phyloP scores from a whole-genome alignment of 208 protist genomes.

The Trypanosoma scelopori region DNA sequence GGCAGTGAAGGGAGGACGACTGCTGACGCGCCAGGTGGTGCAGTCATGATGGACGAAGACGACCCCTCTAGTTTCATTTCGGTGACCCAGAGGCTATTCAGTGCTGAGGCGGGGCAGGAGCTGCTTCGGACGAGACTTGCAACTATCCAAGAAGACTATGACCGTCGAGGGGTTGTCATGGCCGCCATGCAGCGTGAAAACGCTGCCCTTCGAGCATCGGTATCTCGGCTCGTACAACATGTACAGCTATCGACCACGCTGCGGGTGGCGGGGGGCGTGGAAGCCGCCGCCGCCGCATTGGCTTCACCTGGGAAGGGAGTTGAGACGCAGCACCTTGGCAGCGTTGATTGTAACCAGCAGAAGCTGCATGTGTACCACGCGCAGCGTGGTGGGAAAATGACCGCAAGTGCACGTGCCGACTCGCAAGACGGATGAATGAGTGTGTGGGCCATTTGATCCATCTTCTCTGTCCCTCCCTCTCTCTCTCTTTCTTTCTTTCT shows the following conservation, averaged over 20 bases:
- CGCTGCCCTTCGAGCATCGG: conserved; percentile 20
- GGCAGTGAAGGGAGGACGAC: conserved; percentile 1
- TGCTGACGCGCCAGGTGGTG: not conserved
- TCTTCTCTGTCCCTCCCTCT: not conserved
- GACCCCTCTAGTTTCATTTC: conserved; percentile 20
- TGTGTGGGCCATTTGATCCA: not conserved
- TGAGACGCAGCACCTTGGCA: not conserved
- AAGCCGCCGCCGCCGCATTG: not conserved
- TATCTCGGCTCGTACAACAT: conserved; percentile 25
- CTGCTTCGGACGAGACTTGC: not conserved
- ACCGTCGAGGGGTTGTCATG: conserved; percentile 14
- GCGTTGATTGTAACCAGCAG: not conserved
- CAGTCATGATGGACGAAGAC: conserved; percentile 10
- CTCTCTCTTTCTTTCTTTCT: not conserved
- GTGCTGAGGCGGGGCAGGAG: conserved; percentile 4
- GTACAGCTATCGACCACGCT: conserved; percentile 2
- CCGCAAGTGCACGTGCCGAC: not conserved
- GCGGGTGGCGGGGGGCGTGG: not conserved
- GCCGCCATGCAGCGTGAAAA: conserved; percentile 21
- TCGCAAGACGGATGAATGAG: conserved; percentile 4
- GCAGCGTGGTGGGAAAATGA: not conserved
- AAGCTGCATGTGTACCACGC: conserved; percentile 5
- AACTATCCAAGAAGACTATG: conserved; percentile 23
- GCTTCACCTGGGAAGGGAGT: not conserved
- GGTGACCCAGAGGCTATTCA: conserved; percentile 1